These are phyloP conservation scores for Fusarium sp. DNA, from an alignment of 2,329 filamentous ascomycete genomes.

Conservation along the genomic window DNA sequence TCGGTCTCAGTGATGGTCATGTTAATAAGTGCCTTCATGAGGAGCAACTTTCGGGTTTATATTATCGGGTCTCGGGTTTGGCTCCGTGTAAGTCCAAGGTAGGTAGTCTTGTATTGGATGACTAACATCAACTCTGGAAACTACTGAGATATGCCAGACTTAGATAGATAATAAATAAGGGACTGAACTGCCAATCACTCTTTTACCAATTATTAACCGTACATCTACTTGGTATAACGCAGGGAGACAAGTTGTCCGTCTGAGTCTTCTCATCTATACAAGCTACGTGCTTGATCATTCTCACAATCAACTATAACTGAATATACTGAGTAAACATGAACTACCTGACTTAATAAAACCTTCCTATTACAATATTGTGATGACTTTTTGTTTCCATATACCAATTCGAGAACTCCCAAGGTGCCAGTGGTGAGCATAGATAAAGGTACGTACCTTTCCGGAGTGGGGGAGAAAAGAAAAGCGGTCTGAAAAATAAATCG, in stretches of 20 bases:
- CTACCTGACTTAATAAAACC: no score
- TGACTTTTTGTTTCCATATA: background rate
- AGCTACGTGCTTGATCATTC: background rate
- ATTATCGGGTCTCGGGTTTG: constrained; percentile 40
- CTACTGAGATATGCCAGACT: no score
- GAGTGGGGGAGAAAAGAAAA: constrained; percentile 38
- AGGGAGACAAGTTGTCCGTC: background rate
- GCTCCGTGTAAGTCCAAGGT: background rate
- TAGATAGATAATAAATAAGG: accelerated
- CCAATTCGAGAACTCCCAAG: background rate
- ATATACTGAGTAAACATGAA: background rate
- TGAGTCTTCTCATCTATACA: background rate
- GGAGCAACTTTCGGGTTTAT: constrained; percentile 23
- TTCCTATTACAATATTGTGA: background rate
- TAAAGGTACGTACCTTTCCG: constrained; percentile 27
- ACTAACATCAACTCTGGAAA: background rate
- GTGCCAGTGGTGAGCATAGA: background rate
- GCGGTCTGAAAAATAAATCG: constrained; percentile 48
- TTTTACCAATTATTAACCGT: background rate
- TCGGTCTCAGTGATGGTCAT: constrained; percentile 9
- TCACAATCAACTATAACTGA: background rate
- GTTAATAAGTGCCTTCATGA: background rate
- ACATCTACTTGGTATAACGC: background rate
- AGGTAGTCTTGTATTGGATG: background rate
- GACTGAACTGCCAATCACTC: background rate